Conservation (phyloP, 495 filamentous ascomycete species). For the Thermothielavioides terrestris region DNA sequence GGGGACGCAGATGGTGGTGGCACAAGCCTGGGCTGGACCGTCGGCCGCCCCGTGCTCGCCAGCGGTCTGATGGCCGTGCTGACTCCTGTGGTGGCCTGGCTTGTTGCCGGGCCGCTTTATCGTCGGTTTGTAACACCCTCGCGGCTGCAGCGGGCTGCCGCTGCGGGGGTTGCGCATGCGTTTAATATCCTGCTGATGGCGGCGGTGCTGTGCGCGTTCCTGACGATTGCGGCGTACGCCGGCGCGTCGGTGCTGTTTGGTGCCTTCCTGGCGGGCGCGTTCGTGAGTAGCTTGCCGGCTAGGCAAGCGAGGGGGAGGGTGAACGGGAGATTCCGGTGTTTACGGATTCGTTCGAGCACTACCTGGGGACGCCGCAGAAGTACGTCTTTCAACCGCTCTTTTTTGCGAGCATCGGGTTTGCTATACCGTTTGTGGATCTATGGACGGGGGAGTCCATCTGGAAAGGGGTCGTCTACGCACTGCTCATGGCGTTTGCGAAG, state of each 20-base stretch:
- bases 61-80: conserved; percentile 18
- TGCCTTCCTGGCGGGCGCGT: conserved; percentile 57
- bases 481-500: conserved; percentile 64
- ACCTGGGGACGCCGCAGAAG: conserved; percentile 43
- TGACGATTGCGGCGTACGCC: conserved; percentile 30
- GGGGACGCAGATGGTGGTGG: background rate
- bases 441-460: conserved; percentile 56
- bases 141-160: background rate
- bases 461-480: conserved; percentile 62
- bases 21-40: conserved; percentile 19
- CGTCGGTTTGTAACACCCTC: conserved; percentile 5
- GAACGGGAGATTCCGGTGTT: conserved; percentile 20
- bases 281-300: conserved; percentile 34
- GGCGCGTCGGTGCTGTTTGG: conserved; percentile 64
- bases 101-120: conserved; percentile 10
- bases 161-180: background rate
- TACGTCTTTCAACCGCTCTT: conserved; percentile 64
- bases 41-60: conserved; percentile 21
- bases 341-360: conserved; percentile 43
- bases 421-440: conserved; percentile 65
- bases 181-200: conserved; percentile 16
- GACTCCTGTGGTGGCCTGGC: conserved; percentile 16
- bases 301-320: conserved; percentile 18
- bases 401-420: conserved; percentile 75
- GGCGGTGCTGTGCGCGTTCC: conserved; percentile 13